Evolutionary conservation across 768 basidiomycete genomes (phyloP).

Genomic region (Suillus brevipes): DNA sequence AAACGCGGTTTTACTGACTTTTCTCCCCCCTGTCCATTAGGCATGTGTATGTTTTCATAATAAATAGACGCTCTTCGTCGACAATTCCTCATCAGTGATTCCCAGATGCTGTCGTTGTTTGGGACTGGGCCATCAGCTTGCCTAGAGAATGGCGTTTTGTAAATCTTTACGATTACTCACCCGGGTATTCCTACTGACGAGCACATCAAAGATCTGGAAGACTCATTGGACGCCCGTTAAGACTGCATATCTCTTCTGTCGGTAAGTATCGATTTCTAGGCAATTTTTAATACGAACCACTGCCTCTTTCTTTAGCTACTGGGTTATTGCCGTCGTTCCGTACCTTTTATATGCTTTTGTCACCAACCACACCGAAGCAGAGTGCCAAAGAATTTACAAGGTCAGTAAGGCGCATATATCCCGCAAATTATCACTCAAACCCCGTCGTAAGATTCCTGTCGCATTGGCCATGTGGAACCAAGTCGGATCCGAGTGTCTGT

Average conservation of each 20-base stretch:
- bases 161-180: slow-evolving; percentile 23
- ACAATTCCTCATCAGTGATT: neutral
- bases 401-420: slow-evolving; percentile 32
- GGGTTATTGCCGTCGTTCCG: slow-evolving; percentile 80
- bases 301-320: slow-evolving; percentile 52
- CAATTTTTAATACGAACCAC: slow-evolving; percentile 4
- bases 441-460: slow-evolving; percentile 61
- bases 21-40: slow-evolving; percentile 38
- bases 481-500: slow-evolving; percentile 75
- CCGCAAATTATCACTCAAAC: neutral
- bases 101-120: slow-evolving; percentile 75
- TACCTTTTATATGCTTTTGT: slow-evolving; percentile 79
- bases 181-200: neutral
- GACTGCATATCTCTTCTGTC: slow-evolving; percentile 79
- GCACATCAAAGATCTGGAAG: slow-evolving; percentile 64
- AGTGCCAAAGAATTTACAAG: slow-evolving; percentile 71
- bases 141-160: slow-evolving; percentile 80
- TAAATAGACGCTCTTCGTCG: slow-evolving; percentile 20
- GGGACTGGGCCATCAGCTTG: slow-evolving; percentile 84
- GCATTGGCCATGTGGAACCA: slow-evolving; percentile 87
- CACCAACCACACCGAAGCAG: slow-evolving; percentile 60
- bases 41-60: slow-evolving; percentile 61
- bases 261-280: slow-evolving; percentile 46
- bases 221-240: slow-evolving; percentile 85
- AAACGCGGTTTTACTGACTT: slow-evolving; percentile 28